Evolutionary conservation across 495 filamentous ascomycete genomes (phyloP), one percentile per base, ranked within the genome.

Genomic region (Penicillium cataractarum): DNA sequence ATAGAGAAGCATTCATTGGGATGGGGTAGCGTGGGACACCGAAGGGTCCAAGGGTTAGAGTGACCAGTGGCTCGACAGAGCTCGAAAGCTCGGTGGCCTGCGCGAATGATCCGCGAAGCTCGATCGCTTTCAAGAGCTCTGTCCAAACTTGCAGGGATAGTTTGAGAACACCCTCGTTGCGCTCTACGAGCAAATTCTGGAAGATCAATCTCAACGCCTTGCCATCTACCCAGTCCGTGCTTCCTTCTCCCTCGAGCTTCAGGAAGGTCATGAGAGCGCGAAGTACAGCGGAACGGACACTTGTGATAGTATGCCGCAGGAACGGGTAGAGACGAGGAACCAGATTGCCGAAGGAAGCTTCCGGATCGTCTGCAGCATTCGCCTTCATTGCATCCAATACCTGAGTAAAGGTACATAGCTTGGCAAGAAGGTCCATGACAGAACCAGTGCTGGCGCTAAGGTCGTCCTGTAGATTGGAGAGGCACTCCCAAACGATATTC

Each of bases 361-460:
- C 89, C 3, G 89, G 82, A 66, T 98, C 90, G 62, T 87, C 82
- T 19, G 88, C 86, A 24, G 95, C 95, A 60, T 96, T 97, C 39
- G 80, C 75, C 74, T 93, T 96, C 95, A 99, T 99, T 19, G 95
- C 90, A 64, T 93, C 87, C 58, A 99, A 78, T 27, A 98, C 95
- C 76, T 96, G 85, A 3, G 90, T 90, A 80, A 97, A 99, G 61
- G 92, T 90, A 76, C 96, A 99, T 33, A 99, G 86, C 67, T 92
- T 98, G 26, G 95, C 96, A 24, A 99, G 81, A 29, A 99, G 84
- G 70, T 99, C 95, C 95, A 99, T 99, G 44, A 99, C 94, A 55
- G 90, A 94, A 31, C 95, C 95, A 24, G 95, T 99, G 75, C 93
- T 97, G 6, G 95, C 96, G 74, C 93, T 97, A 15, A 99, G 82